Evolutionary conservation across 2,329 filamentous ascomycete genomes (phyloP).

Genomic region (Monosporascus sp.): DNA sequence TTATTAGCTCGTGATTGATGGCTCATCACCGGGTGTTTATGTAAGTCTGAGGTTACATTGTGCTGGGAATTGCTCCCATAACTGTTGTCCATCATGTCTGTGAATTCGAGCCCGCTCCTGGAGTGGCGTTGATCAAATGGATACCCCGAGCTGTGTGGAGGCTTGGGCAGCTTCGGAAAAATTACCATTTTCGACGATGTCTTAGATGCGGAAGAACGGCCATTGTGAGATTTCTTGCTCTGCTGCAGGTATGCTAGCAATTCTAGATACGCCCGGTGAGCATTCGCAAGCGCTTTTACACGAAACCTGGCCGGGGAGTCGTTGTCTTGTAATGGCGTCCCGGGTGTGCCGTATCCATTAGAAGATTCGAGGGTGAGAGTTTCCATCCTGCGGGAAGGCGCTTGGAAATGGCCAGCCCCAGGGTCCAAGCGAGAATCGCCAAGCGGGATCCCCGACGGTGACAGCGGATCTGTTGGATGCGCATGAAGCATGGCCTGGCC

Average conservation of each 20-base stretch:
- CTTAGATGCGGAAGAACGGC: conserved; percentile 31
- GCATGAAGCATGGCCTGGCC: conserved; percentile 17
- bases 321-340: conserved; percentile 15
- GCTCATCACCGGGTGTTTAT: conserved; percentile 11
- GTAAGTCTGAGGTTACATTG: conserved; percentile 7
- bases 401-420: conserved; percentile 15
- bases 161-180: conserved; percentile 48
- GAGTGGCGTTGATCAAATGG: conserved; percentile 12
- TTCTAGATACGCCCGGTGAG: conserved; percentile 69
- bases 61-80: conserved; percentile 7
- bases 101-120: conserved; percentile 7
- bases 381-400: conserved; percentile 26
- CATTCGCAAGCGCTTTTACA: conserved; percentile 63
- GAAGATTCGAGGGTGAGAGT: conserved; percentile 26
- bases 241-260: conserved; percentile 61
- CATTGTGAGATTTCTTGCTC: conserved; percentile 44
- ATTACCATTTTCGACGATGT: conserved; percentile 45
- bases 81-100: conserved; percentile 6
- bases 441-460: conserved; percentile 22
- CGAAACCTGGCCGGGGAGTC: conserved; percentile 46
- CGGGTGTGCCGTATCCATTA: conserved; percentile 12
- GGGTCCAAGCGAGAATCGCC: conserved; percentile 31
- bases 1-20: conserved; percentile 12
- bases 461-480: conserved; percentile 18
- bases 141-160: conserved; percentile 11